These are phyloP conservation scores for Ganoderma sinense DNA, from an alignment of 1,284 basidiomycete genomes.

Conservation along the genomic window DNA sequence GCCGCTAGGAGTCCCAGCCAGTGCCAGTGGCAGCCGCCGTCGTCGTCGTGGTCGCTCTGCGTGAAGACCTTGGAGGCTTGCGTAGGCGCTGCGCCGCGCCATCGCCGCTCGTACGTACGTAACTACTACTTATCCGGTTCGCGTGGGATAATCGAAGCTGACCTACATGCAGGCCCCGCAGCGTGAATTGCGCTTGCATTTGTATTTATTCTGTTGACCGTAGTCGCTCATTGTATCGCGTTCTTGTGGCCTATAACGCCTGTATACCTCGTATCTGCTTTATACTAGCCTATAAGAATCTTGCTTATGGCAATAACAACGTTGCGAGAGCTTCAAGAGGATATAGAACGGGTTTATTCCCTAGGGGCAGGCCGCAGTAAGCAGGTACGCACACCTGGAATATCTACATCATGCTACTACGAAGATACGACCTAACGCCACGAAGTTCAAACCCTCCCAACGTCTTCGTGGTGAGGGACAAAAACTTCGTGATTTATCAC, in stretches of 20 bases:
- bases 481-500: not conserved
- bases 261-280: too few species aligned
- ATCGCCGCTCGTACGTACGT: not conserved
- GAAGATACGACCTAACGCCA: not conserved
- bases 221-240: too few species aligned
- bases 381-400: not conserved
- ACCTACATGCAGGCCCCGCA: too few species aligned
- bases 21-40: not conserved
- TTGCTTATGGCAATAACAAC: not conserved
- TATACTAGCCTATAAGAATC: too few species aligned
- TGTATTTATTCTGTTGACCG: too few species aligned
- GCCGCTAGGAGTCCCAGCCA: not conserved
- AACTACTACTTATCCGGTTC: not conserved
- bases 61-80: too few species aligned
- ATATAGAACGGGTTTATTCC: not conserved
- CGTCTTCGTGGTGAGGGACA: not conserved
- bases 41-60: not conserved
- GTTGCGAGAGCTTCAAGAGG: not conserved
- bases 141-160: not conserved
- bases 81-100: not conserved
- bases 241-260: too few species aligned
- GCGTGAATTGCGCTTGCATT: too few species aligned
- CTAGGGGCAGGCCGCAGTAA: too few species aligned
- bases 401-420: not conserved
- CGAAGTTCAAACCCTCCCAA: not conserved